Base-by-base conservation (phyloP, 208 protist species). In the Leishmania amazonensis region DNA sequence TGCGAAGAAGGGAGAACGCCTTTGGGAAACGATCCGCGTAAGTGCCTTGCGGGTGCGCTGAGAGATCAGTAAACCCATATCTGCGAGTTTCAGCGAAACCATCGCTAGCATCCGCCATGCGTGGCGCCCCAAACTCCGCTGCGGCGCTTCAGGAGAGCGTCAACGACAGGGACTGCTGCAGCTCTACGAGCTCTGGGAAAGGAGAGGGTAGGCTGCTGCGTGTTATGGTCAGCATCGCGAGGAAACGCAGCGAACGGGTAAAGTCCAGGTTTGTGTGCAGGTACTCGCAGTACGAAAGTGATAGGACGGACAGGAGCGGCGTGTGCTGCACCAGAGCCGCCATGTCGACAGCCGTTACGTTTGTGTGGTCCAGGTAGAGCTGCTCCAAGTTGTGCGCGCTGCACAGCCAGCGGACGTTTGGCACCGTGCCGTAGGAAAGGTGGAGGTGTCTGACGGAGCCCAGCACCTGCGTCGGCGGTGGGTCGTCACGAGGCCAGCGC, bases 361-460 rank as follows among this genome's bases (percentile, higher is more conserved):
- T 86, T 2, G 87, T 90, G n/a, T 75, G 58, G 74, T 91, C 76
- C 38, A 95, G 85, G 47, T 76, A 83, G 3, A 94, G 73, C 54
- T 86, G 53, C 76, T 79, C 51, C 28, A 94, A 47, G 35, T 47
- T 77, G 11, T 65, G 72, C 49, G 86, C 83, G 6, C 72, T 64
- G 68, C 45, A 81, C 65, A 95, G 78, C 92, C 88, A 93, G 40
- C 68, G 67, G 65, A 88, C 81, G 38, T 83, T 80, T 31, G 78
- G 78, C 21, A 90, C 47, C 8, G 42, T 72, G 40, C 71, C 45
- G 60, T 84, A 75, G 45, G 54, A 81, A 7, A 89, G 83, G 68
- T 83, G 53, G 42, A 91, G 79, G 57, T 89, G 79, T 28, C 67
- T 75, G 67, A 51, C 79, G 11, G 47, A 7, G 73, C 67, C 60